Evolutionary conservation across 176 grass and related monocot species (phyloP).

Genomic region (Aegilops speltoides): DNA sequence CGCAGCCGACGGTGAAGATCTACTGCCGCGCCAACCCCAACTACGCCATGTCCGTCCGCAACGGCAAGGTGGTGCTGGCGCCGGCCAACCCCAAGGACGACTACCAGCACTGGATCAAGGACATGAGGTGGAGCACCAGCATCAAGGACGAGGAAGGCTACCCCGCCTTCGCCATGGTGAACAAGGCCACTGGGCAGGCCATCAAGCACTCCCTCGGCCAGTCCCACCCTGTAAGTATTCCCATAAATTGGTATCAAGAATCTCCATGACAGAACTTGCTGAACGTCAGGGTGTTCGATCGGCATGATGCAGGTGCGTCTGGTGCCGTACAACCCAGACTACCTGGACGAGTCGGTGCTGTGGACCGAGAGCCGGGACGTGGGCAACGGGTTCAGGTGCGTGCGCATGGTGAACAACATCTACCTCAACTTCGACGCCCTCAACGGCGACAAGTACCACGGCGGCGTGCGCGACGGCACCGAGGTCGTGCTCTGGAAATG

Average conservation of each 20-base stretch:
- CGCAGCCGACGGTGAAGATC: conserved; percentile 69
- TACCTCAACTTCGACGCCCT: conserved; percentile 74
- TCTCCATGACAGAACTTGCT: not conserved
- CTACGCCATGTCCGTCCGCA: conserved; percentile 48
- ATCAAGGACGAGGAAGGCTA: conserved; percentile 84
- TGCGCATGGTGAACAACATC: conserved; percentile 82
- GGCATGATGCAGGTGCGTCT: conserved; percentile 38
- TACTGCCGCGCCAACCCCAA: conserved; percentile 66
- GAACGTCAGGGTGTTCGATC: no score
- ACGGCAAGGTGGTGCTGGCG: conserved; percentile 58
- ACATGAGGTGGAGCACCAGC: conserved; percentile 69
- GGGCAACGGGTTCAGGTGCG: conserved; percentile 59
- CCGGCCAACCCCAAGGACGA: conserved; percentile 68
- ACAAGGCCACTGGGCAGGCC: conserved; percentile 73
- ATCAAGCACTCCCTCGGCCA: conserved; percentile 91
- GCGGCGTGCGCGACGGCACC: conserved; percentile 72
- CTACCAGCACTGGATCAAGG: conserved; percentile 96
- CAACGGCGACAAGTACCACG: conserved; percentile 72
- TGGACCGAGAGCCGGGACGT: conserved; percentile 79
- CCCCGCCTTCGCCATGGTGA: conserved; percentile 75
- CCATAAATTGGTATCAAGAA: no score
- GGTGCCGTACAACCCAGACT: conserved; percentile 59
- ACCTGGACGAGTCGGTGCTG: conserved; percentile 68
- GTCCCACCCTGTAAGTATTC: conserved; percentile 49
- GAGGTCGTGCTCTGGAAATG: conserved; percentile 73